Conservation (phyloP, 345 rosid species). For the Aegle marmelos region DNA sequence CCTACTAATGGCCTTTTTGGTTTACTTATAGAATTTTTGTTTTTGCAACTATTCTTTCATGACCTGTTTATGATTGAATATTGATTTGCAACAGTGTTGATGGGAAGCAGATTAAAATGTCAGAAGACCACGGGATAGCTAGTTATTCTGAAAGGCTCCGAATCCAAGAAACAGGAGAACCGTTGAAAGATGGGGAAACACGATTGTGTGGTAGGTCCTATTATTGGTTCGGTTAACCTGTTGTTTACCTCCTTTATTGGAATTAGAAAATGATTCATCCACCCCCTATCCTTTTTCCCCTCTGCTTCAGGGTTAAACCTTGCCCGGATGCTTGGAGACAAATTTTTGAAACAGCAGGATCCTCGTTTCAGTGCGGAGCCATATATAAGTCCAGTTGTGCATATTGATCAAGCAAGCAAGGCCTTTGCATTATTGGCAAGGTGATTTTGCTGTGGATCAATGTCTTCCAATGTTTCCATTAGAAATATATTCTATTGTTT, state of each 20-base stretch:
- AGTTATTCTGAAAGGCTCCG: constrained; percentile 75
- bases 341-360: constrained; percentile 89
- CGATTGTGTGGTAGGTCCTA: constrained; percentile 63
- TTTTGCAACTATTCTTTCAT: background rate
- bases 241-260: background rate
- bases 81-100: constrained; percentile 56
- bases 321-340: constrained; percentile 97
- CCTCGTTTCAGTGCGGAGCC: constrained; percentile 84
- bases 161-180: constrained; percentile 57
- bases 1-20: background rate
- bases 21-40: background rate
- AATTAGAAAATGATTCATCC: background rate
- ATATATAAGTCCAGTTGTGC: constrained; percentile 67
- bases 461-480: background rate
- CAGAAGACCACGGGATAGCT: constrained; percentile 82
- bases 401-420: constrained; percentile 47
- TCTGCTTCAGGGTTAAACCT: constrained; percentile 71
- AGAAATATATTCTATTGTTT: background rate
- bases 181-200: constrained; percentile 76
- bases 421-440: constrained; percentile 83
- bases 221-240: constrained; percentile 5
- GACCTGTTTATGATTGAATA: constrained; percentile 17
- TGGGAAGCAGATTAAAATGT: constrained; percentile 73
- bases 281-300: background rate
- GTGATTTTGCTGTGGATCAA: constrained; percentile 32